phyloP scores from a whole-genome alignment of 2,329 filamentous ascomycete genomes.

The Arthrobotrys sinensis region DNA sequence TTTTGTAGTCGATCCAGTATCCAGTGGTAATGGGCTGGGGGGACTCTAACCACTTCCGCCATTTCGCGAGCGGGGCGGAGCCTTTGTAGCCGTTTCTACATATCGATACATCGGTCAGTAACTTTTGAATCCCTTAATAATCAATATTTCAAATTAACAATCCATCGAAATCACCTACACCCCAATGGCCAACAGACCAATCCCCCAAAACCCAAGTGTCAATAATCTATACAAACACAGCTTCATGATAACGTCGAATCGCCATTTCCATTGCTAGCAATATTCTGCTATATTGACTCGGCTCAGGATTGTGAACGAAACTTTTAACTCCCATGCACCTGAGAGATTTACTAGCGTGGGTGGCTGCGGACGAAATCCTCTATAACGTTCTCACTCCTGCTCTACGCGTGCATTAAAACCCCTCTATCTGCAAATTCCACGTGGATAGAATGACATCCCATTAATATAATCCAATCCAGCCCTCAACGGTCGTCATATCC shows the following conservation, averaged over 20 bases:
- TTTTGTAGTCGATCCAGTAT: background rate
- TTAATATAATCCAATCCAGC: background rate
- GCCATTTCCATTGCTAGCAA: no score
- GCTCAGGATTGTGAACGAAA: no score
- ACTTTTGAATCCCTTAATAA: background rate
- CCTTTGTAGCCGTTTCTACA: conserved; percentile 22
- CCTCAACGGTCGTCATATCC: background rate
- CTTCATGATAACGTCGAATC: background rate
- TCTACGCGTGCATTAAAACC: background rate
- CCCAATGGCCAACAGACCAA: background rate
- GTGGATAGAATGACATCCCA: background rate
- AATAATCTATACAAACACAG: no score
- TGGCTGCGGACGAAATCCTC: background rate
- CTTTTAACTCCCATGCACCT: background rate
- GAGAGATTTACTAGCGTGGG: background rate
- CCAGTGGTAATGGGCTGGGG: conserved; percentile 6
- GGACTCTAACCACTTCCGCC: conserved; percentile 22
- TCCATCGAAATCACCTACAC: background rate
- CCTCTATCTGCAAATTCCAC: background rate
- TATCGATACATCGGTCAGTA: background rate
- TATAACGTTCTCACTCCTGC: conserved; percentile 5
- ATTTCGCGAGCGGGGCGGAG: background rate
- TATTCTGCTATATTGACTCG: no score
- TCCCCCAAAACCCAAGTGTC: background rate
- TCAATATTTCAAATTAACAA: background rate